phyloP scores from a whole-genome alignment of 192 early-diverging fungal genomes.

The Backusella liffmaniae region DNA sequence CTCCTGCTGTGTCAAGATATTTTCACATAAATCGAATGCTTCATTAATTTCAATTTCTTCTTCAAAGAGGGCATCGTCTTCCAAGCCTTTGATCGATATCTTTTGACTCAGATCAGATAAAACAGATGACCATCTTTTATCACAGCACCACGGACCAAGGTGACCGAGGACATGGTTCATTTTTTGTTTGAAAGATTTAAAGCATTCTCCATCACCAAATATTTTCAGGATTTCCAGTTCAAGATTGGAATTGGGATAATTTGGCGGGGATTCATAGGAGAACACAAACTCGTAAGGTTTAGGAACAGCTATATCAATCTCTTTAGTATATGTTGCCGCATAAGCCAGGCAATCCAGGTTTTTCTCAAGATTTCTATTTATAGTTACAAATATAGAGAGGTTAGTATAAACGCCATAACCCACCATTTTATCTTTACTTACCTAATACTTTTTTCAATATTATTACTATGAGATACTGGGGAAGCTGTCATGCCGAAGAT shows the following conservation, averaged over 20 bases:
- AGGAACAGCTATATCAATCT: slow-evolving; percentile 32
- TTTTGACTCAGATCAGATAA: slow-evolving; percentile 22
- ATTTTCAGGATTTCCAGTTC: slow-evolving; percentile 33
- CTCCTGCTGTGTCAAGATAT: neutral
- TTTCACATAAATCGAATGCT: neutral
- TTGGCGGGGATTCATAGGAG: slow-evolving; percentile 49
- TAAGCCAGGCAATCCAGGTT: slow-evolving; percentile 55
- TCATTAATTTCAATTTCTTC: neutral
- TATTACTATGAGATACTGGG: slow-evolving; percentile 44
- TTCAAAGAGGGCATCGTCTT: neutral
- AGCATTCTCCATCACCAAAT: slow-evolving; percentile 28
- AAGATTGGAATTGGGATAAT: slow-evolving; percentile 40
- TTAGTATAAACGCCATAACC: neutral
- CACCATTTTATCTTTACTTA: neutral
- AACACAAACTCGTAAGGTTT: slow-evolving; percentile 39
- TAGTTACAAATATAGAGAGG: no score
- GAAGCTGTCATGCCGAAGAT: slow-evolving; percentile 95
- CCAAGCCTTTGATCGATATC: neutral
- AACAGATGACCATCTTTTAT: slow-evolving; percentile 58
- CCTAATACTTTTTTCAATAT: neutral
- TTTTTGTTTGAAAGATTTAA: slow-evolving; percentile 39
- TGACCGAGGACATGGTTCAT: slow-evolving; percentile 39
- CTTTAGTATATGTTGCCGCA: slow-evolving; percentile 41
- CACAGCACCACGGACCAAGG: slow-evolving; percentile 81
- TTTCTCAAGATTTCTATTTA: slow-evolving; percentile 48